phyloP scores from a whole-genome alignment of 768 basidiomycete species.

The Serendipita sp. region DNA sequence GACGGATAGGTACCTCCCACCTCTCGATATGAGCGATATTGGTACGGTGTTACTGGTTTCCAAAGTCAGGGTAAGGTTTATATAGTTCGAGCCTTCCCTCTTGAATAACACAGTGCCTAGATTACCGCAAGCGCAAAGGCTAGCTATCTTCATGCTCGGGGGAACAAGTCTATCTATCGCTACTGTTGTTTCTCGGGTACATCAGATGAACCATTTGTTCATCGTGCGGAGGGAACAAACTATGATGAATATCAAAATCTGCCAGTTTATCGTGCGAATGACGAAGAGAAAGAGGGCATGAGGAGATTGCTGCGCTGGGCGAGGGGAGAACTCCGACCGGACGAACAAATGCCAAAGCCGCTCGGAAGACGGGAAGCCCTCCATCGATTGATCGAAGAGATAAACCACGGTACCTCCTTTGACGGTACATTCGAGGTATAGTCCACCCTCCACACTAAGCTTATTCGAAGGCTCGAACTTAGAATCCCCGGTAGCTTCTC shows the following conservation, averaged over 20 bases:
- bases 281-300: neutral
- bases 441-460: neutral
- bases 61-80: neutral
- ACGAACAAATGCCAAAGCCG: neutral
- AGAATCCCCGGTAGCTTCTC: neutral
- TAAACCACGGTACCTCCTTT: neutral
- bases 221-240: neutral
- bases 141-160: neutral
- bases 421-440: neutral
- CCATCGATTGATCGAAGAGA: neutral
- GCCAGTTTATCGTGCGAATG: neutral
- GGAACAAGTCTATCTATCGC: neutral
- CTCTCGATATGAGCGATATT: neutral
- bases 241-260: neutral
- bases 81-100: neutral
- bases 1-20: neutral
- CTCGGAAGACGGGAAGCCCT: neutral
- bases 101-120: neutral
- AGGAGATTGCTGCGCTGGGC: neutral
- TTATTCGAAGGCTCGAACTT: neutral
- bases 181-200: neutral
- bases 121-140: too few relatives aligned
- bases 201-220: neutral
- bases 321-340: neutral
- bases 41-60: neutral